Conservation (phyloP, 1,284 basidiomycete species). For the Ceratobasidium sp. region DNA sequence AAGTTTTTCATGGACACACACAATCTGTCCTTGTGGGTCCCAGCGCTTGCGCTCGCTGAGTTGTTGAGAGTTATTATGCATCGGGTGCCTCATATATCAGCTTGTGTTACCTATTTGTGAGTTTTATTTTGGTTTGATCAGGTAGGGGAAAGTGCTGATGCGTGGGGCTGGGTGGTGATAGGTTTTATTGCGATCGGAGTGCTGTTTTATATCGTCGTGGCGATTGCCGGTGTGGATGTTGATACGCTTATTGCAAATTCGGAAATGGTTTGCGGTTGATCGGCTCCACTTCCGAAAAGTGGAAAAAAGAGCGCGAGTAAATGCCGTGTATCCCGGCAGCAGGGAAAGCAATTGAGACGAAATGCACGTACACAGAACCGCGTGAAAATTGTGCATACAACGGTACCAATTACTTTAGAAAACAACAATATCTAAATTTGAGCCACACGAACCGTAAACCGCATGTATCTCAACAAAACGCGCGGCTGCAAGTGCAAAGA, state of each 20-base stretch:
- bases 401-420: no score
- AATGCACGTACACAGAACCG: no score
- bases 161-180: slow-evolving; percentile 53
- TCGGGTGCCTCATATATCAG: slow-evolving; percentile 85
- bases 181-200: slow-evolving; percentile 88
- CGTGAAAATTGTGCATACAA: no score
- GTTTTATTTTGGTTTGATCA: slow-evolving; percentile 54
- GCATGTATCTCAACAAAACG: no score
- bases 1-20: slow-evolving; percentile 72
- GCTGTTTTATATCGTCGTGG: slow-evolving; percentile 86
- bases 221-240: slow-evolving; percentile 74
- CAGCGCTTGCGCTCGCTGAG: slow-evolving; percentile 83
- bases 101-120: slow-evolving; percentile 90
- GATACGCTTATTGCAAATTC: slow-evolving; percentile 60
- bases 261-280: no score
- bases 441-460: no score
- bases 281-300: no score
- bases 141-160: background rate
- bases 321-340: no score
- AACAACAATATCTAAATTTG: no score
- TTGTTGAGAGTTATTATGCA: slow-evolving; percentile 85
- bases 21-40: slow-evolving; percentile 78
- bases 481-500: no score
- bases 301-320: no score
- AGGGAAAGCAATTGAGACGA: no score